phyloP scores from a whole-genome alignment of 495 filamentous ascomycete species.

The Daldinia childiae region DNA sequence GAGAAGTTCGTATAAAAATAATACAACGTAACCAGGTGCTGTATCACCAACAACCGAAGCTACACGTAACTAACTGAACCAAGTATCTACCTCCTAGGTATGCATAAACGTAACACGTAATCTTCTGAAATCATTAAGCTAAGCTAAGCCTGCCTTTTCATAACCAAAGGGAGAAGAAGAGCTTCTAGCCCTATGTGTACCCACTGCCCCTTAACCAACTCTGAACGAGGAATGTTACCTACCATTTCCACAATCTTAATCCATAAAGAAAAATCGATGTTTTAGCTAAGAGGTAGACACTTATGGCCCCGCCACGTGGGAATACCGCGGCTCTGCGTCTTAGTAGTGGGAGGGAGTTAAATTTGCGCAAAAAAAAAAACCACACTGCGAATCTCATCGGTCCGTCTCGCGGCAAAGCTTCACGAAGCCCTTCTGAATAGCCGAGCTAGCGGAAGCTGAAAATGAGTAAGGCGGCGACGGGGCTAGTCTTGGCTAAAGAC shows the following conservation, averaged over 20 bases:
- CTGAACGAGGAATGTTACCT: neutral
- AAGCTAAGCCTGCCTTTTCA: neutral
- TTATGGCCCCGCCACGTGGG: conserved; percentile 28
- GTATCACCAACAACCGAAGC: neutral
- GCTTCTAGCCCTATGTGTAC: neutral
- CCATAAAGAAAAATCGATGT: neutral
- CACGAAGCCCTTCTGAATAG: conserved; percentile 7
- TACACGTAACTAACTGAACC: neutral
- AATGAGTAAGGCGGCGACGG: conserved; percentile 33
- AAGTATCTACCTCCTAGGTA: neutral
- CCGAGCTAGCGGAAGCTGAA: conserved; percentile 27
- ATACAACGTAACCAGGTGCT: neutral
- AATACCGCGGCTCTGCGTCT: conserved; percentile 26
- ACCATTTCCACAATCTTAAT: neutral
- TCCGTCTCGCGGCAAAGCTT: conserved; percentile 8
- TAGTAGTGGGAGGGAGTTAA: no score
- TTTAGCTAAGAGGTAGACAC: conserved; percentile 4
- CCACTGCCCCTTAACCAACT: neutral
- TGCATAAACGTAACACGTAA: conserved; percentile 8
- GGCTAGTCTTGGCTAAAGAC: conserved; percentile 10
- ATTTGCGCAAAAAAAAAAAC: neutral
- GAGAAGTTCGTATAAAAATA: neutral
- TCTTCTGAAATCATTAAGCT: neutral
- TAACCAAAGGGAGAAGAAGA: neutral
- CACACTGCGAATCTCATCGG: conserved; percentile 11